Conservation (phyloP, 2,329 filamentous ascomycete genomes). For the Verticillium nonalfalfae region DNA sequence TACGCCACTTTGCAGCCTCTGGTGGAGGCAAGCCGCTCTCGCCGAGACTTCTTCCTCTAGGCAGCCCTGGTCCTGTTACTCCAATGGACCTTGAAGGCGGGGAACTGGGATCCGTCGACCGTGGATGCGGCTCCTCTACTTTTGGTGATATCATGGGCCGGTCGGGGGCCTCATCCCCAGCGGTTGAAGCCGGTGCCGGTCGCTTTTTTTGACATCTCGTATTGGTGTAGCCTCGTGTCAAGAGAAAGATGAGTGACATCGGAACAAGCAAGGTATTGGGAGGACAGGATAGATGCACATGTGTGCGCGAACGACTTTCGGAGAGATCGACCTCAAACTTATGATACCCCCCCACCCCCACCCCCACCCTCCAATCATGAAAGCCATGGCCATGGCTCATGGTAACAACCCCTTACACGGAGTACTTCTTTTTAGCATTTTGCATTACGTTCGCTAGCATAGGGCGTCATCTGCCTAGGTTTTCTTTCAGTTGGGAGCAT, state of each 20-base stretch:
- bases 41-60: slow-evolving; percentile 44
- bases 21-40: slow-evolving; percentile 39
- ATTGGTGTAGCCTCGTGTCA: neutral
- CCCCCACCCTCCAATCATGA: neutral
- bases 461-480: neutral
- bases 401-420: neutral
- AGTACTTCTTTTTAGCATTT: neutral
- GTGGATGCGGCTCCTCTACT: slow-evolving; percentile 13
- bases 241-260: neutral
- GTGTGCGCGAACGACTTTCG: neutral
- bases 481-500: too few species aligned
- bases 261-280: neutral
- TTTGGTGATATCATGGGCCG: slow-evolving; percentile 20
- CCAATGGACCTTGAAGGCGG: slow-evolving; percentile 47
- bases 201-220: slow-evolving; percentile 14
- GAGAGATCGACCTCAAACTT: neutral
- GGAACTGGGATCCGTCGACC: slow-evolving; percentile 30
- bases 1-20: slow-evolving; percentile 27
- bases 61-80: slow-evolving; percentile 55
- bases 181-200: slow-evolving; percentile 21
- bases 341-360: slow-evolving; percentile 10
- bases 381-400: neutral
- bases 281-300: neutral
- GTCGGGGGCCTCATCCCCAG: slow-evolving; percentile 23
- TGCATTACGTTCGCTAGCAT: neutral